Conservation (phyloP, 352 stramenopile species). For the Halophytophthora polymorphica region DNA sequence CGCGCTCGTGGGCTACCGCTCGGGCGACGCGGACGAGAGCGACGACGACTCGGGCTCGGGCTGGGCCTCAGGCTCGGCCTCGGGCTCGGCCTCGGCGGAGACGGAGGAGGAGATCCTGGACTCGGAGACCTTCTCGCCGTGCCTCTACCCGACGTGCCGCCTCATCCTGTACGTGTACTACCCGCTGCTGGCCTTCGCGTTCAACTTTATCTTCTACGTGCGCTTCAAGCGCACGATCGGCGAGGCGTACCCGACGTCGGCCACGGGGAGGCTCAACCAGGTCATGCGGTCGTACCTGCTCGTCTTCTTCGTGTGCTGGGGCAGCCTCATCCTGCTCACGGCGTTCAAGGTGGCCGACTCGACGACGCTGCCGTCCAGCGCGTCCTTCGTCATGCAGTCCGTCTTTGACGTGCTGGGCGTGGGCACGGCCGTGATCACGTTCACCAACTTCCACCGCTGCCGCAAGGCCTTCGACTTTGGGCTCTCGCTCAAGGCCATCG, state of each 20-base stretch:
- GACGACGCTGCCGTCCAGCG: conserved; percentile 19
- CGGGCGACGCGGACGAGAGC: conserved; percentile 19
- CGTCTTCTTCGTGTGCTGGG: conserved; percentile 73
- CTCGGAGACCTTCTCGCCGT: conserved; percentile 50
- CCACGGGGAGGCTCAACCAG: conserved; percentile 61
- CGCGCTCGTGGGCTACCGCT: conserved; percentile 52
- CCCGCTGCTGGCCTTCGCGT: conserved; percentile 62
- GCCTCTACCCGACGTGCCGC: conserved; percentile 61
- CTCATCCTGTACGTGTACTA: conserved; percentile 81
- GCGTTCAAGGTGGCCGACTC: conserved; percentile 36
- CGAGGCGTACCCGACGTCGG: conserved; percentile 66
- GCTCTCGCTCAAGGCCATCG: conserved; percentile 74
- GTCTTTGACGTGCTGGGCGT: conserved; percentile 71
- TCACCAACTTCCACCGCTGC: conserved; percentile 74
- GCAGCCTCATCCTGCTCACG: conserved; percentile 64
- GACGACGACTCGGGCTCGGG: too few relatives aligned
- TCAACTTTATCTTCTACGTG: conserved; percentile 79
- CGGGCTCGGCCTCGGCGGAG: conserved; percentile 13
- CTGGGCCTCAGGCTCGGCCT: conserved; percentile 8
- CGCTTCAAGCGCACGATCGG: conserved; percentile 76
- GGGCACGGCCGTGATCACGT: conserved; percentile 60
- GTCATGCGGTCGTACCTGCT: conserved; percentile 66
- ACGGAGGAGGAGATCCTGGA: conserved; percentile 30
- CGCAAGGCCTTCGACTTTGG: conserved; percentile 76
- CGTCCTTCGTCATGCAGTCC: conserved; percentile 53